Base-by-base conservation (phyloP, 768 basidiomycete species). In the Phanerodontia chrysosporium region DNA sequence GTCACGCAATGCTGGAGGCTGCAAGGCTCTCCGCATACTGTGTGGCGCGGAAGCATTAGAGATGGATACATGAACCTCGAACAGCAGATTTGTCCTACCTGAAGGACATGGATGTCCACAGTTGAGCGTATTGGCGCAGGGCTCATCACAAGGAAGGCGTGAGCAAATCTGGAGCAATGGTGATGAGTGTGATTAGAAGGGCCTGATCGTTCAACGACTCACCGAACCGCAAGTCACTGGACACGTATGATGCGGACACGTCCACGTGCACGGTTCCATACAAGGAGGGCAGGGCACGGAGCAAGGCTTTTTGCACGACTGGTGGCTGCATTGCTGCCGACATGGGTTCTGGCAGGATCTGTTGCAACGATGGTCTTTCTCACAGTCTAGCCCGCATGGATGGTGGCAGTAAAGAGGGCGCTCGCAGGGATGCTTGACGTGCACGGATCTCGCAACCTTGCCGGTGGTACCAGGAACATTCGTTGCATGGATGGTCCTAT, bases 81-180 rank as follows among this genome's bases (percentile, higher is more conserved):
- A 8, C 46, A 22, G 24, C 7, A 28, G 22, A 21, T 44, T 6
- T 13, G 66, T 42, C 75, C 52, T 65, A 88, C 87, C 80, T 35
- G 87, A 89, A 16, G 86, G 84, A 62, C 89, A 90, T 35, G 63
- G 73, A 66, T 89, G 87, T 10, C 86, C 85, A 66, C 88, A 90
- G 6, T 42, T 1, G 12, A 90, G 74, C 0, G 54, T n/a, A 13
- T 74, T 74, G 14, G 70, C 62, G 58, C 88, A 90, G 0, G 76
- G 78, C 48, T 68, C 55, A 59, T 89, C 83, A 61, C 87, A 89
- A 1, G 88, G 88, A 1, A 87, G 67, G 3, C 86, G 78, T 2
- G 80, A 74, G 67, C 89, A 90, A 22, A 85, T 75, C 87, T 88
- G 49, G 7, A 35, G 32, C 21, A 35, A 29, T 51, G 7, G 2